Percentiles rank a stretch among this genome's conserved stretches.
Evolutionary conservation across 2,329 filamentous ascomycete species (phyloP).

Genomic region (Boeremia exigua): DNA sequence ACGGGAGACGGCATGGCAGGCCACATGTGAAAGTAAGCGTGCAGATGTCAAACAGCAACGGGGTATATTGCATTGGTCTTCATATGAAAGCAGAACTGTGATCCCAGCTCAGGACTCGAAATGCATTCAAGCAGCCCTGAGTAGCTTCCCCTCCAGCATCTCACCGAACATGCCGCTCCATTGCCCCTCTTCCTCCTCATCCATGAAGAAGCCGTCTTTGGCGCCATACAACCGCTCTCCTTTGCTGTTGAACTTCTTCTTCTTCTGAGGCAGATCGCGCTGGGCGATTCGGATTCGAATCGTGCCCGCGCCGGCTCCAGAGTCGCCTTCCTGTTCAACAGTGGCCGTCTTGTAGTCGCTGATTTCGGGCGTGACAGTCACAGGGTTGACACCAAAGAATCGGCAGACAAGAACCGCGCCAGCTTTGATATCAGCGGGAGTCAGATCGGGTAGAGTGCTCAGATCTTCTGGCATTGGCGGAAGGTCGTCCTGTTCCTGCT

Average conservation of each 20-base stretch:
- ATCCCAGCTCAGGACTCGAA: not conserved
- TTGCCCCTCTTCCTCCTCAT: conserved; percentile 34
- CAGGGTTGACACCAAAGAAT: conserved; percentile 64
- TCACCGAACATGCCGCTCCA: conserved; percentile 37
- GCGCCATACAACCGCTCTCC: conserved; percentile 77
- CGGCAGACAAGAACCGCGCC: conserved; percentile 76
- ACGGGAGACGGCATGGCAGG: too few relatives aligned
- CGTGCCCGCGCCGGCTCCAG: conserved; percentile 53
- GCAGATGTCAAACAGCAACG: not conserved
- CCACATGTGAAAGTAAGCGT: not conserved
- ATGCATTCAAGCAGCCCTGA: conserved; percentile 26
- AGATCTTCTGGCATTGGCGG: conserved; percentile 66
- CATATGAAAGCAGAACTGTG: not conserved
- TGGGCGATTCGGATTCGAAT: conserved; percentile 71
- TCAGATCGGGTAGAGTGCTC: conserved; percentile 59
- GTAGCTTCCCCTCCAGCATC: conserved; percentile 37
- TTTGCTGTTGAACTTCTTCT: conserved; percentile 69
- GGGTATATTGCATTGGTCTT: not conserved
- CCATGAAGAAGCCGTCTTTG: conserved; percentile 50
- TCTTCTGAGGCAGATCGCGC: conserved; percentile 65
- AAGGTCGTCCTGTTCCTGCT: conserved; percentile 61
- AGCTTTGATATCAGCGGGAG: conserved; percentile 55
- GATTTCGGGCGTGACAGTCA: conserved; percentile 68
- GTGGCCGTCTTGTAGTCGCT: conserved; percentile 67
- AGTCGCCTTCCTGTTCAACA: conserved; percentile 59